Evolutionary conservation across 2,329 filamentous ascomycete genomes (phyloP).

Genomic region (Samsoniella hepiali): DNA sequence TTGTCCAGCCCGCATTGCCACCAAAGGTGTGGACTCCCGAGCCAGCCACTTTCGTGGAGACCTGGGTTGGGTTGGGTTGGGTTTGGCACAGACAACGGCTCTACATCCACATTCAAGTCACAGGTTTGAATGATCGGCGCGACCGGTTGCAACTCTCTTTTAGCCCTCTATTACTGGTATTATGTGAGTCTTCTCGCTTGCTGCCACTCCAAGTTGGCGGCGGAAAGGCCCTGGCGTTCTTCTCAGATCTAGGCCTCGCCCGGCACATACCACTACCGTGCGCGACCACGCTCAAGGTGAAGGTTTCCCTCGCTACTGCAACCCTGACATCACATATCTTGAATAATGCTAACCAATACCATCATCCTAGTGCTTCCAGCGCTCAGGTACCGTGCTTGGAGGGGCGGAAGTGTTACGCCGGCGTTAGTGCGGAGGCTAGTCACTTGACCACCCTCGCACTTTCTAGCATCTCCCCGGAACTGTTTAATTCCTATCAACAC

Average conservation of each 20-base stretch:
- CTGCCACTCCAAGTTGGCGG: neutral
- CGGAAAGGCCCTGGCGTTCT: neutral
- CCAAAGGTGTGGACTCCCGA: neutral
- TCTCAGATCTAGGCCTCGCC: neutral
- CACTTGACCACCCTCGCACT: neutral
- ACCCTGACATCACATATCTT: neutral
- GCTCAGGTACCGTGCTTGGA: slow-evolving; percentile 1
- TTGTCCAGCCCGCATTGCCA: neutral
- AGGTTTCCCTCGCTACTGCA: neutral
- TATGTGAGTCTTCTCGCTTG: neutral
- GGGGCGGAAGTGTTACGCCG: slow-evolving; percentile 4
- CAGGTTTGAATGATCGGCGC: slow-evolving; percentile 9
- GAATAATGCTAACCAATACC: neutral
- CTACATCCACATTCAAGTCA: slow-evolving; percentile 14
- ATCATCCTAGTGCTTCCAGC: neutral
- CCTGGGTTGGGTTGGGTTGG: slow-evolving; percentile 5
- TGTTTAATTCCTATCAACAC: neutral
- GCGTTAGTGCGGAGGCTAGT: neutral
- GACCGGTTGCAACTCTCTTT: neutral
- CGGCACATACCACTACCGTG: neutral
- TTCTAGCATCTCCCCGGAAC: neutral
- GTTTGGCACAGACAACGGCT: slow-evolving; percentile 12
- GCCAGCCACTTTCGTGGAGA: slow-evolving; percentile 9
- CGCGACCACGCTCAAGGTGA: neutral
- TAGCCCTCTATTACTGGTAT: neutral